Evolutionary conservation across 345 rosid genomes (phyloP).

Genomic region (Hirschfeldia incana): DNA sequence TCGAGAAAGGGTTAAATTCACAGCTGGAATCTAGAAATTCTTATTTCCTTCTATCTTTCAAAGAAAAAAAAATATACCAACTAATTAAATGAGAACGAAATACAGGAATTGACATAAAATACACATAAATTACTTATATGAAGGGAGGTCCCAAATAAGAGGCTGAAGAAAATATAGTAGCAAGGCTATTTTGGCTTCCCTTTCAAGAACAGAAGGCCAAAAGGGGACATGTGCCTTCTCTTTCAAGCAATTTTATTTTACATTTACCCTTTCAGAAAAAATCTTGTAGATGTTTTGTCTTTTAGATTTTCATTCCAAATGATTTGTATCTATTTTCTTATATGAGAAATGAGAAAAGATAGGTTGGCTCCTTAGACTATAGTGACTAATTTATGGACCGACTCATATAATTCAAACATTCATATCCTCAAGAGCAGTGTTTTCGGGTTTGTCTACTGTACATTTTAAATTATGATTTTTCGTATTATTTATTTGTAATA

Average conservation of each 20-base stretch:
- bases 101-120: conserved; percentile 4
- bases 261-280: conserved; percentile 19
- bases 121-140: conserved; percentile 6
- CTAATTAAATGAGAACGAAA: conserved; percentile 6
- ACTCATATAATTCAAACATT: conserved; percentile 31
- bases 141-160: conserved; percentile 34
- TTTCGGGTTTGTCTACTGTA: conserved; percentile 27
- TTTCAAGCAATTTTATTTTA: conserved; percentile 36
- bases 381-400: conserved; percentile 34
- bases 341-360: conserved; percentile 30
- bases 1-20: conserved; percentile 40
- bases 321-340: conserved; percentile 12
- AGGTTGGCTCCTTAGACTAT: conserved; percentile 28
- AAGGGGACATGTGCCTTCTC: conserved; percentile 45
- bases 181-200: conserved; percentile 40
- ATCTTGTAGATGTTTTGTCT: background rate
- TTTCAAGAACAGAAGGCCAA: conserved; percentile 41
- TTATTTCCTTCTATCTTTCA: background rate
- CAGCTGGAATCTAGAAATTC: conserved; percentile 29
- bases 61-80: background rate
- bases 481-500: background rate
- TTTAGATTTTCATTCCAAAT: conserved; percentile 11
- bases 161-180: conserved; percentile 27
- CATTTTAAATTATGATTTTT: conserved; percentile 10
- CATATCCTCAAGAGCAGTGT: conserved; percentile 38